A percentile compares a stretch with the other conserved stretches of the same genome.
phyloP scores from a whole-genome alignment of 2,329 filamentous ascomycete species.

The Penicillium aurantiogriseum region DNA sequence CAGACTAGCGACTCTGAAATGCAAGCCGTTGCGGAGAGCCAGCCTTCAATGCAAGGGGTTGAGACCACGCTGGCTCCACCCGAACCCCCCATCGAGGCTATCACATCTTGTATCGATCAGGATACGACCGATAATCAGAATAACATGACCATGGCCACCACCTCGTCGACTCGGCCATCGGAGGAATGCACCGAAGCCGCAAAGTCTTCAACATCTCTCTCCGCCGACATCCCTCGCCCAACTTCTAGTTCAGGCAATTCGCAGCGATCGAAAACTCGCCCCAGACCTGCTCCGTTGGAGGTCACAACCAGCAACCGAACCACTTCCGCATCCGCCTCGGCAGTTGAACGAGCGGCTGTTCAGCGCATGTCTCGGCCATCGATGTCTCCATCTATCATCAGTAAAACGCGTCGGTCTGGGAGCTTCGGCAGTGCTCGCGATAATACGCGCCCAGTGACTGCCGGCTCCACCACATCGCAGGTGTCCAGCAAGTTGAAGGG shows the following conservation, averaged over 20 bases:
- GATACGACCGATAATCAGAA: slow-evolving; percentile 15
- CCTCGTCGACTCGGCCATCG: background rate
- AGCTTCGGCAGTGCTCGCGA: slow-evolving; percentile 41
- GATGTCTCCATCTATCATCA: slow-evolving; percentile 24
- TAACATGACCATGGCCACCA: slow-evolving; percentile 16
- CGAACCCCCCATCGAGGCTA: slow-evolving; percentile 21
- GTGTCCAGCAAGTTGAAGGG: slow-evolving; percentile 45
- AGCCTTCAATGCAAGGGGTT: slow-evolving; percentile 29
- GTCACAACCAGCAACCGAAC: slow-evolving; percentile 24
- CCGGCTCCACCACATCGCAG: slow-evolving; percentile 42
- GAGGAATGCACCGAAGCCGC: background rate
- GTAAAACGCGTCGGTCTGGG: slow-evolving; percentile 38
- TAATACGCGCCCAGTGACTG: slow-evolving; percentile 38
- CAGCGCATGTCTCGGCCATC: slow-evolving; percentile 40
- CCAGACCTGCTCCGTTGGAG: slow-evolving; percentile 27
- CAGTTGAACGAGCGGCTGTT: slow-evolving; percentile 41
- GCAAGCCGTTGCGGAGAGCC: slow-evolving; percentile 19
- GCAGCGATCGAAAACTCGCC: slow-evolving; percentile 28
- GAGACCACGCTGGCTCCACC: slow-evolving; percentile 18
- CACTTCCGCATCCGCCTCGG: slow-evolving; percentile 19
- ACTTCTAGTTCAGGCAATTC: slow-evolving; percentile 33
- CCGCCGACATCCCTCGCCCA: slow-evolving; percentile 20
- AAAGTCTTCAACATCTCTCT: background rate
- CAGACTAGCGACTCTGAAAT: slow-evolving; percentile 23
- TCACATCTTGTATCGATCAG: slow-evolving; percentile 17